A percentile compares a stretch with the other conserved stretches of the same genome.
Conservation (phyloP, 805 yeast species). For the Yarrowia sp. region DNA sequence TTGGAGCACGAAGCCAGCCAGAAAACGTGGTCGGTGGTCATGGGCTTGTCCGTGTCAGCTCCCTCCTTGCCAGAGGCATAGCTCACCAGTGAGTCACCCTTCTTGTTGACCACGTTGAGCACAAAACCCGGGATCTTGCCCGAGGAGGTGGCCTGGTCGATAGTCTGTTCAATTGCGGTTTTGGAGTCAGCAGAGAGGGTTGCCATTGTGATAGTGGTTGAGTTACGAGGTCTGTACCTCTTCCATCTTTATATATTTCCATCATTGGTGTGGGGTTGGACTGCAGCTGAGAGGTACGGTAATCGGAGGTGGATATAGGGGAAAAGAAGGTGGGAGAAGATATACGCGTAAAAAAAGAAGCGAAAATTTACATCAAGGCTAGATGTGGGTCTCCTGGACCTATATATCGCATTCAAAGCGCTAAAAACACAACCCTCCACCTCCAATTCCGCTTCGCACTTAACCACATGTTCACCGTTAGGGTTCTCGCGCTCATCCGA, state of each 20-base stretch:
- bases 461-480: constrained; percentile 5
- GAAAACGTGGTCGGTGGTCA: constrained; percentile 47
- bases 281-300: not conserved
- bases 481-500: constrained; percentile 32
- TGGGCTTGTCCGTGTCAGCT: constrained; percentile 32
- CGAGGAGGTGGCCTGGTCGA: constrained; percentile 13
- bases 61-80: constrained; percentile 41
- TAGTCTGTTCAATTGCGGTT: constrained; percentile 9
- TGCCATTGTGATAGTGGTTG: constrained; percentile 5
- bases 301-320: too few relatives aligned
- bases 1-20: constrained; percentile 51
- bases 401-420: too few relatives aligned
- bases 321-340: not conserved
- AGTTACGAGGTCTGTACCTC: not conserved
- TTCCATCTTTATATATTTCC: not conserved
- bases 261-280: not conserved
- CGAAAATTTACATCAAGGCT: too few relatives aligned
- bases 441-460: too few relatives aligned
- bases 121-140: constrained; percentile 37
- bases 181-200: not conserved
- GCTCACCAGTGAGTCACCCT: constrained; percentile 37
- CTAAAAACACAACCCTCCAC: too few relatives aligned
- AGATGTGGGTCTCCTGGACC: too few relatives aligned
- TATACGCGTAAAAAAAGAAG: too few relatives aligned
- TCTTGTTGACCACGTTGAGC: constrained; percentile 33